These are phyloP conservation scores for Coix lacrymajobi DNA, from an alignment of 176 grass and related monocot species.

Conservation along the genomic window DNA sequence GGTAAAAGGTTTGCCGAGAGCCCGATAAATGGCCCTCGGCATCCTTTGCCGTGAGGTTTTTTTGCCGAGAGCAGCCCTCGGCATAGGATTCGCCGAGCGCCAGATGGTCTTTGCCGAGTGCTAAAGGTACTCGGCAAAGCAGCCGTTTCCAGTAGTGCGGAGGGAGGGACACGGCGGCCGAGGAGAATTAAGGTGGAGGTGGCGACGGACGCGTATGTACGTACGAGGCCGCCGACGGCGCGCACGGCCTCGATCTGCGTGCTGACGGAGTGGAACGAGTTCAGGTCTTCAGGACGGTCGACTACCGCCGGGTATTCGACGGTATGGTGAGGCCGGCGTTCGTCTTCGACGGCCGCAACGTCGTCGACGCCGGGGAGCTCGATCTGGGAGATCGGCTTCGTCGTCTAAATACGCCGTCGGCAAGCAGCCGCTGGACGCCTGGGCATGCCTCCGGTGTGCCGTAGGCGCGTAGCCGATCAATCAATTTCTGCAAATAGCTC, in stretches of 20 bases:
- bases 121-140: too few species aligned
- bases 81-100: too few species aligned
- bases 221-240: conserved; percentile 37
- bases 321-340: conserved; percentile 54
- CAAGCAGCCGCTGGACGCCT: conserved; percentile 47
- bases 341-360: conserved; percentile 43
- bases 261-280: conserved; percentile 58
- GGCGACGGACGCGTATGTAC: conserved; percentile 50
- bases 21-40: too few species aligned
- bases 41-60: too few species aligned
- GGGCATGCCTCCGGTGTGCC: conserved; percentile 36
- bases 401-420: conserved; percentile 56
- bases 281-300: conserved; percentile 45
- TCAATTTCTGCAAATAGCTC: too few species aligned
- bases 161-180: too few species aligned
- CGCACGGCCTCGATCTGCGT: conserved; percentile 55
- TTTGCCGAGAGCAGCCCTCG: too few species aligned
- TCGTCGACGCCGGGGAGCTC: conserved; percentile 44
- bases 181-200: too few species aligned
- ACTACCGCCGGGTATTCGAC: conserved; percentile 37
- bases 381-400: conserved; percentile 58
- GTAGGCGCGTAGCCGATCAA: conserved; percentile 8
- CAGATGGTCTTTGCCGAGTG: too few species aligned
- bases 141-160: too few species aligned
- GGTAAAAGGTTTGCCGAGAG: too few species aligned